Evolutionary conservation across 305 asterid species (phyloP).

Genomic region (Solanum hybrid): DNA sequence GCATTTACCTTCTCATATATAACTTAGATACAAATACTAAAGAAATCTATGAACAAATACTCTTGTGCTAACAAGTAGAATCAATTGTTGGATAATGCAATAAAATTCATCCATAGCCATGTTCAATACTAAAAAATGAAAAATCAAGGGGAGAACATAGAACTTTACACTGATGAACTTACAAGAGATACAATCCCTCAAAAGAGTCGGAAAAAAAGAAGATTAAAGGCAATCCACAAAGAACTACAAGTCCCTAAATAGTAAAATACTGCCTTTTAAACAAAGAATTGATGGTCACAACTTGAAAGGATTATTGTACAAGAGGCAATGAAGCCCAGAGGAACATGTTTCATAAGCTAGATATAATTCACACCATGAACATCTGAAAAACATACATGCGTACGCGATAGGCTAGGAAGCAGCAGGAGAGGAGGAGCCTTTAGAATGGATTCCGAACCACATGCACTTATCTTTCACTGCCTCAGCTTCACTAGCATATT

Average conservation of each 20-base stretch:
- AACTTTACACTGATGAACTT: slow-evolving; percentile 13
- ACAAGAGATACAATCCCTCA: neutral
- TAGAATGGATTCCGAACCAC: slow-evolving; percentile 72
- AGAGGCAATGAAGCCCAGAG: no score
- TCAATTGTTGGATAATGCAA: neutral
- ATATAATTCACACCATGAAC: slow-evolving; percentile 32
- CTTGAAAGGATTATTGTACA: slow-evolving; percentile 37
- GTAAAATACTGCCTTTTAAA: slow-evolving; percentile 7
- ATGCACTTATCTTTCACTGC: slow-evolving; percentile 84
- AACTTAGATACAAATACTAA: neutral
- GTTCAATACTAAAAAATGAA: neutral
- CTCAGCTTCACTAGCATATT: slow-evolving; percentile 67
- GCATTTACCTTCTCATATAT: neutral
- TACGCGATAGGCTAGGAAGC: slow-evolving; percentile 35
- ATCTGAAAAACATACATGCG: neutral
- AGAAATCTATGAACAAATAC: neutral
- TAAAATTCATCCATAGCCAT: neutral
- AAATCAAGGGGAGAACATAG: neutral
- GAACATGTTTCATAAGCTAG: slow-evolving; percentile 24
- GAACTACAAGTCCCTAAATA: slow-evolving; percentile 16
- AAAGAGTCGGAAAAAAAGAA: neutral
- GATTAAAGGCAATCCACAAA: neutral
- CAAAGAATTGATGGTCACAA: slow-evolving; percentile 24
- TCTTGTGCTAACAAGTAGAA: neutral
- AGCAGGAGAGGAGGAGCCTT: slow-evolving; percentile 44